Base-by-base conservation (phyloP, 345 rosid genomes). In the Hibiscus mutabilis region DNA sequence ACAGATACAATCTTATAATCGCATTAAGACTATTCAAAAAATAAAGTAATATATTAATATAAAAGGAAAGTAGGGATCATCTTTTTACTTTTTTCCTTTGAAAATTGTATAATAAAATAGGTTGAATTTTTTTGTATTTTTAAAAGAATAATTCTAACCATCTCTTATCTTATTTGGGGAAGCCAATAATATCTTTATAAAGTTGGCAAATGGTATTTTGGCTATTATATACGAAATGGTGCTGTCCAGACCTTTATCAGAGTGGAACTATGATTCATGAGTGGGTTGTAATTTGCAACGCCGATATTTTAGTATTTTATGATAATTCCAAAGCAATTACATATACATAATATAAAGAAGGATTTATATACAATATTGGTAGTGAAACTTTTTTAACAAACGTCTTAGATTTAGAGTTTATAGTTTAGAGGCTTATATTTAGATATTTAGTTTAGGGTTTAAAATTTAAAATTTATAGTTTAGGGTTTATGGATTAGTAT, bases 231-330 rank as follows among this genome's bases (percentile, higher is more conserved):
- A 80, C 18, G 1, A 25, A 22, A 16, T n/a, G 15, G 47, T 29
- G 37, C 33, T 21, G 52, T 56, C 51, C 73, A 35, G 24, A 52
- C 57, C 3, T 56, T 68, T 33, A 70, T 55, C 70, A 14, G 56
- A 80, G 89, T 81, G 85, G 89, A 83, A 66, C 69, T 60, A 44
- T 73, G 71, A 66, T 29, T n/a, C 29, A 70, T 51, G 70, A 66
- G 82, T 75, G 74, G 72, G 58, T 33, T 68, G 25, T 67, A 60
- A 31, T 13, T 33, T 68, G 25, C 63, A 60, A 31, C 21, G 44
- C 14, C 19, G 0, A 15, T 58, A 60, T 60, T 60, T 6, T 60
- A 29, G 13, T 29, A 31, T 60, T 29, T 60, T 60, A 15, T 29
- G 11, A 31, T 11, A 29, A 60, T 47, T 16, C 22, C 65, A 16